phyloP scores from a whole-genome alignment of 2,329 filamentous ascomycete genomes.

The Fusarium kyushuense region DNA sequence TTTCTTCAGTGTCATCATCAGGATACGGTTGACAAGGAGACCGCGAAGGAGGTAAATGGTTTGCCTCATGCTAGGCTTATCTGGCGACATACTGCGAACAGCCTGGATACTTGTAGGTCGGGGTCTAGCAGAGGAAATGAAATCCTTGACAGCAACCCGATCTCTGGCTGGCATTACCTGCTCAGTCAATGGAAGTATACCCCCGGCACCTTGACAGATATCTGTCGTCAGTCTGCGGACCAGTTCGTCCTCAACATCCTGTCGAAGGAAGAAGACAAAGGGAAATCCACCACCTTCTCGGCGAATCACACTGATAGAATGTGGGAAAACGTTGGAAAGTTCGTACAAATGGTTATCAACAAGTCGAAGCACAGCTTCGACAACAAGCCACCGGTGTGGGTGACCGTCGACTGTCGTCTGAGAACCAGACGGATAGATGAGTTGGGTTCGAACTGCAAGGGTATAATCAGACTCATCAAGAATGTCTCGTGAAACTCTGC shows the following conservation, averaged over 20 bases:
- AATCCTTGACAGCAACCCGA: slow-evolving; percentile 46
- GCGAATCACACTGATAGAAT: slow-evolving; percentile 54
- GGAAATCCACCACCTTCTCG: slow-evolving; percentile 52
- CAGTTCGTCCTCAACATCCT: slow-evolving; percentile 60
- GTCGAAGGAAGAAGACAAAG: slow-evolving; percentile 66
- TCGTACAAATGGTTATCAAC: slow-evolving; percentile 55
- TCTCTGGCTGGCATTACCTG: slow-evolving; percentile 34
- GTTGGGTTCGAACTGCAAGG: slow-evolving; percentile 65
- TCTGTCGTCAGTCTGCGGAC: slow-evolving; percentile 40
- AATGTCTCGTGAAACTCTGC: slow-evolving; percentile 66
- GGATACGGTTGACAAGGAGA: slow-evolving; percentile 69
- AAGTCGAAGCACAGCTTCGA: slow-evolving; percentile 57
- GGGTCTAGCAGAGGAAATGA: slow-evolving; percentile 36
- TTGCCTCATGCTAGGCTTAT: slow-evolving; percentile 41
- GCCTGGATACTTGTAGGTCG: slow-evolving; percentile 12
- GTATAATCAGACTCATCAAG: slow-evolving; percentile 74
- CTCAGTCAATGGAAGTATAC: slow-evolving; percentile 39
- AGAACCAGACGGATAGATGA: slow-evolving; percentile 68
- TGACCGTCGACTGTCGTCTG: slow-evolving; percentile 65
- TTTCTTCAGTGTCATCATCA: slow-evolving; percentile 71
- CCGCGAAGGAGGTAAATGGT: slow-evolving; percentile 70
- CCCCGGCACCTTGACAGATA: slow-evolving; percentile 39
- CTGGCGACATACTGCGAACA: slow-evolving; percentile 37
- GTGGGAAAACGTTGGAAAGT: slow-evolving; percentile 53
- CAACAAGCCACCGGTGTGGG: slow-evolving; percentile 64